phyloP scores from a whole-genome alignment of 2,329 filamentous ascomycete species.

The Acephala macrosclerotiorum region DNA sequence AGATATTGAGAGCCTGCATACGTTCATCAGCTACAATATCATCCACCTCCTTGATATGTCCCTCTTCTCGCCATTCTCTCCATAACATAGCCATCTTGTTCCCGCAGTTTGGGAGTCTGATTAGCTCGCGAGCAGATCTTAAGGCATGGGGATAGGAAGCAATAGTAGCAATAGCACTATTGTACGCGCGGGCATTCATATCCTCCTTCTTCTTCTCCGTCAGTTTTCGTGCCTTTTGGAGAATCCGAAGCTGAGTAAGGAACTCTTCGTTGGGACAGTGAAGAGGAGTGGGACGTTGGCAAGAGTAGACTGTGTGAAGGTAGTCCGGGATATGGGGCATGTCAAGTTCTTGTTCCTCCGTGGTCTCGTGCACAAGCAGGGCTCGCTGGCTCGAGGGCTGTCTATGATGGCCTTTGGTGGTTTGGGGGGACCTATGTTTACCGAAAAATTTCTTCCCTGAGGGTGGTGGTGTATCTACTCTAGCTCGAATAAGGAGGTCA shows the following conservation, averaged over 20 bases:
- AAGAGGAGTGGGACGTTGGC: conserved; percentile 77
- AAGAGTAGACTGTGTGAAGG: conserved; percentile 74
- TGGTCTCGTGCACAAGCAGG: conserved; percentile 70
- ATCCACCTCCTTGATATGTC: conserved; percentile 67
- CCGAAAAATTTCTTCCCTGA: conserved; percentile 23
- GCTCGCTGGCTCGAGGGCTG: conserved; percentile 45
- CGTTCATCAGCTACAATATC: conserved; percentile 68
- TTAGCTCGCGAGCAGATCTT: conserved; percentile 48
- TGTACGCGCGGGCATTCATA: conserved; percentile 86
- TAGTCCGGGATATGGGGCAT: conserved; percentile 74
- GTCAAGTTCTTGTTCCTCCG: conserved; percentile 75
- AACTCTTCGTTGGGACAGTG: conserved; percentile 78
- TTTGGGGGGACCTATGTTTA: conserved; percentile 23
- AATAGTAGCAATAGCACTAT: conserved; percentile 82
- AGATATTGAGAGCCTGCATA: conserved; percentile 70
- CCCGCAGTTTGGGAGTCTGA: conserved; percentile 78
- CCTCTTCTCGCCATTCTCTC: conserved; percentile 72
- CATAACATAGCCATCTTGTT: conserved; percentile 80
- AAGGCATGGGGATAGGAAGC: conserved; percentile 73
- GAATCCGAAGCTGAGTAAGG: conserved; percentile 75
- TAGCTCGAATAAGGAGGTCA: conserved; percentile 40
- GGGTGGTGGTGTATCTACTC: conserved; percentile 32
- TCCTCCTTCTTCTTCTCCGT: conserved; percentile 72
- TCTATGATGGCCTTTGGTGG: conserved; percentile 23
- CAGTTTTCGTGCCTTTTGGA: conserved; percentile 75